Conservation (phyloP, 139 green algal species). For the Volvox africanus region DNA sequence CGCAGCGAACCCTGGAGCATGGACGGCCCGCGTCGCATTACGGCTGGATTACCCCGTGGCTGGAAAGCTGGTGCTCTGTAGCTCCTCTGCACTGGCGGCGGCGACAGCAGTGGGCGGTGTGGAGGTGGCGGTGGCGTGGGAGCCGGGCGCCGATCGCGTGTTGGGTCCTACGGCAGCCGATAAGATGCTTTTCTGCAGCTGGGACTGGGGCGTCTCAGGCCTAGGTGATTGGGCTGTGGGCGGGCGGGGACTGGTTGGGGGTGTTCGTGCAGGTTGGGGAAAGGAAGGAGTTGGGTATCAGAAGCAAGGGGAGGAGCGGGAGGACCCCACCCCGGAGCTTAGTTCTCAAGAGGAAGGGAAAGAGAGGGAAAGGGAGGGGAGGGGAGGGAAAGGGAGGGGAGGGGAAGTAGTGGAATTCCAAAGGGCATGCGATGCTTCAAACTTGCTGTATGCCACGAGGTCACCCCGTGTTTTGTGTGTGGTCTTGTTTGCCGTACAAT, state of each 20-base stretch:
- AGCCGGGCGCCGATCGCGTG: constrained; percentile 29
- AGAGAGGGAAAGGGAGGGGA: background rate
- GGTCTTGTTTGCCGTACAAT: no score
- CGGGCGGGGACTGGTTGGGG: no score
- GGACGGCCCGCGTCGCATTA: background rate
- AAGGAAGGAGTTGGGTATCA: no score
- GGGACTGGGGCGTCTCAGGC: constrained; percentile 9
- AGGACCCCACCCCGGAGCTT: no score
- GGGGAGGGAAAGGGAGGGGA: background rate
- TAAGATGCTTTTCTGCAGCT: constrained; percentile 19
- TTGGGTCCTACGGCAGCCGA: background rate
- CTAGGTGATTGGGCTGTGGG: background rate
- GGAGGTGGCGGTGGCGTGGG: constrained; percentile 8
- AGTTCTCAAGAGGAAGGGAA: no score
- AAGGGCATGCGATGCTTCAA: background rate
- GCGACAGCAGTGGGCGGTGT: background rate
- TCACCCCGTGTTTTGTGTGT: no score
- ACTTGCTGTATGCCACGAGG: background rate
- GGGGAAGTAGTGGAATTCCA: no score
- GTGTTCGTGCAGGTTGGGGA: no score
- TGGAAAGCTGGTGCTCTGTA: constrained; percentile 29
- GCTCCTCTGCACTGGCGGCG: background rate
- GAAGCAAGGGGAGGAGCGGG: no score
- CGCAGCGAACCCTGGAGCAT: background rate
- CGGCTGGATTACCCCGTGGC: background rate